Conservation (phyloP, 1,284 basidiomycete species). For the Omphalotus olearius region DNA sequence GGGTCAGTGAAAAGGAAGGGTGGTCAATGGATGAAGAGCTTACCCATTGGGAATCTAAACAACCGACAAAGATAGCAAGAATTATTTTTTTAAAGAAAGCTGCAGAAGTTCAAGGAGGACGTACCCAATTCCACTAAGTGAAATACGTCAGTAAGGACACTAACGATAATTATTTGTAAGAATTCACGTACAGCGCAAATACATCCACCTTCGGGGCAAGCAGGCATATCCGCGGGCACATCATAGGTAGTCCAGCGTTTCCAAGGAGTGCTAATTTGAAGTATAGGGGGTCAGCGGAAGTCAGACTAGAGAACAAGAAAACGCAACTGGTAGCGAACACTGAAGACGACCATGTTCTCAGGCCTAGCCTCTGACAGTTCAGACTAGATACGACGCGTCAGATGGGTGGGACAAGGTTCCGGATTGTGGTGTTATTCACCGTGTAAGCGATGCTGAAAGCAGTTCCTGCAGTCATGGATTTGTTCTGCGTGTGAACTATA, state of each 20-base stretch:
- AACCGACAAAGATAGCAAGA: constrained; percentile 13
- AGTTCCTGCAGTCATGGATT: constrained; percentile 38
- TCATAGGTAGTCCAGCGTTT: constrained; percentile 38
- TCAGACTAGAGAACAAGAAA: no score
- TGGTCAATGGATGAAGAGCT: not conserved
- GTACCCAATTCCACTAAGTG: constrained; percentile 41
- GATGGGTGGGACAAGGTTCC: not conserved
- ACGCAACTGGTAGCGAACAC: constrained; percentile 25
- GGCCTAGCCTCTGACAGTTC: constrained; percentile 27
- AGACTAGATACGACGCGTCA: constrained; percentile 22
- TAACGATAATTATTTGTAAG: not conserved
- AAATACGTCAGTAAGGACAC: not conserved
- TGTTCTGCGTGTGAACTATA: constrained; percentile 39
- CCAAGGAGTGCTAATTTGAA: constrained; percentile 39
- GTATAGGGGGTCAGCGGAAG: no score
- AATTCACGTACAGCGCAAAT: constrained; percentile 39
- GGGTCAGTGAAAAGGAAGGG: not conserved
- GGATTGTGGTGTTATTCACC: constrained; percentile 17
- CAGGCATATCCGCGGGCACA: constrained; percentile 42
- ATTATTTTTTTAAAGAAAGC: not conserved
- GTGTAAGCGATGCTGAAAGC: constrained; percentile 44
- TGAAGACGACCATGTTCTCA: constrained; percentile 29
- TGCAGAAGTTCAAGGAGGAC: not conserved
- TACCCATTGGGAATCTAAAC: constrained; percentile 26
- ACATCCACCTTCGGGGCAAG: constrained; percentile 43